Conservation (phyloP, 805 yeast species). For the Blastobotrys mokoenaii region DNA sequence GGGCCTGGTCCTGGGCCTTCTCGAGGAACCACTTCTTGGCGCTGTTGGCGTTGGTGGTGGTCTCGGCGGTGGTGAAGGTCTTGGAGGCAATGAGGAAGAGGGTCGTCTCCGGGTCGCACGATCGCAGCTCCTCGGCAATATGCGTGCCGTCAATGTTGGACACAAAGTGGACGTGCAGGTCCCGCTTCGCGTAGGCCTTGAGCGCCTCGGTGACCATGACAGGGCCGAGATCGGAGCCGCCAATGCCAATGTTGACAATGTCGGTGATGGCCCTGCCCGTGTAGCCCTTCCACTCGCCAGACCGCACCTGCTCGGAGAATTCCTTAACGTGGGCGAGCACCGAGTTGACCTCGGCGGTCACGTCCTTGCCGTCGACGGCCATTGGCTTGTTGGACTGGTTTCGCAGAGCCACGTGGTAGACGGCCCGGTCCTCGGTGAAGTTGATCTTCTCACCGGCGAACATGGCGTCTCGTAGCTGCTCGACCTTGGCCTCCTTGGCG, state of each 20-base stretch:
- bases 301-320: slow-evolving; percentile 81
- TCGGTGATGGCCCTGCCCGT: slow-evolving; percentile 91
- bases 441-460: slow-evolving; percentile 91
- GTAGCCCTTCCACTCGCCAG: slow-evolving; percentile 95
- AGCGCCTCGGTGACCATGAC: slow-evolving; percentile 99
- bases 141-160: slow-evolving; percentile 99
- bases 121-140: slow-evolving; percentile 80
- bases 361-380: slow-evolving; percentile 84
- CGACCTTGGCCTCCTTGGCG: slow-evolving; percentile 87
- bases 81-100: slow-evolving; percentile 81
- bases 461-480: slow-evolving; percentile 79
- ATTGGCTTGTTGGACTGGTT: slow-evolving; percentile 79
- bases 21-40: slow-evolving; percentile 92
- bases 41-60: slow-evolving; percentile 89
- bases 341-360: slow-evolving; percentile 82
- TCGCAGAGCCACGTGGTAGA: slow-evolving; percentile 93
- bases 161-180: slow-evolving; percentile 77
- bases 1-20: slow-evolving; percentile 53
- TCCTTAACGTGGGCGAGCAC: slow-evolving; percentile 96
- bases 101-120: slow-evolving; percentile 81
- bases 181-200: slow-evolving; percentile 73
- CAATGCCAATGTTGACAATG: slow-evolving; percentile 96
- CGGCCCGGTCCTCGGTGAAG: slow-evolving; percentile 88
- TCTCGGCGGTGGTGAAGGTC: slow-evolving; percentile 99
- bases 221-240: slow-evolving; percentile 98